Percentiles rank a stretch among this genome's conserved stretches.
phyloP scores from a whole-genome alignment of 371 early-diverging fungal species.

The Dinochytrium kinnereticum region DNA sequence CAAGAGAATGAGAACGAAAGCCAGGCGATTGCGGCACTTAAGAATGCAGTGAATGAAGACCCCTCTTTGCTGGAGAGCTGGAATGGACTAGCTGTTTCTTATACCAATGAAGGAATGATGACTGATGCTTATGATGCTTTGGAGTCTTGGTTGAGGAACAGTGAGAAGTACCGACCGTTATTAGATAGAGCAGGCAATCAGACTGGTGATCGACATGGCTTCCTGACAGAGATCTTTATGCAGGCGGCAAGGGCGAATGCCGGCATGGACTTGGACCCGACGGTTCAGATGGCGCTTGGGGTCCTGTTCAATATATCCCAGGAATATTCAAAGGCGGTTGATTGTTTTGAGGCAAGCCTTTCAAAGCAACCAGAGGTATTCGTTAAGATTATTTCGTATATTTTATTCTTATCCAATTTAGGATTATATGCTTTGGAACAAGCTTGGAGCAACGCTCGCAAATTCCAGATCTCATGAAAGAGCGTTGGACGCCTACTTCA shows the following conservation, averaged over 20 bases:
- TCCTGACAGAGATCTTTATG: conserved; percentile 77
- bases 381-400: too few relatives aligned
- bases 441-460: conserved; percentile 92
- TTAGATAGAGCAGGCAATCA: conserved; percentile 25
- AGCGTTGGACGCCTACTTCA: conserved; percentile 92
- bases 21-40: conserved; percentile 88
- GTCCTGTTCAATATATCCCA: conserved; percentile 88
- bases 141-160: conserved; percentile 84
- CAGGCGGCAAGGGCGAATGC: conserved; percentile 76
- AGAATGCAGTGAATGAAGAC: conserved; percentile 76
- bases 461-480: conserved; percentile 75
- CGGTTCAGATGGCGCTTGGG: conserved; percentile 93
- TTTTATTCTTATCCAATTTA: conserved; percentile 30
- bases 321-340: conserved; percentile 92
- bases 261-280: conserved; percentile 67
- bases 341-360: conserved; percentile 94
- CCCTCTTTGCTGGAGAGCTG: conserved; percentile 76
- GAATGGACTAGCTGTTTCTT: conserved; percentile 88
- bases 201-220: conserved; percentile 63
- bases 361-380: conserved; percentile 81
- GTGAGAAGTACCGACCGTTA: conserved; percentile 66
- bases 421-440: conserved; percentile 96
- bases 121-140: conserved; percentile 87
- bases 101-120: conserved; percentile 89
- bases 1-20: conserved; percentile 95